Evolutionary conservation across 1,284 basidiomycete genomes (phyloP), one percentile per base, ranked within the genome.

Genomic region (Leccinum pallidistipes): DNA sequence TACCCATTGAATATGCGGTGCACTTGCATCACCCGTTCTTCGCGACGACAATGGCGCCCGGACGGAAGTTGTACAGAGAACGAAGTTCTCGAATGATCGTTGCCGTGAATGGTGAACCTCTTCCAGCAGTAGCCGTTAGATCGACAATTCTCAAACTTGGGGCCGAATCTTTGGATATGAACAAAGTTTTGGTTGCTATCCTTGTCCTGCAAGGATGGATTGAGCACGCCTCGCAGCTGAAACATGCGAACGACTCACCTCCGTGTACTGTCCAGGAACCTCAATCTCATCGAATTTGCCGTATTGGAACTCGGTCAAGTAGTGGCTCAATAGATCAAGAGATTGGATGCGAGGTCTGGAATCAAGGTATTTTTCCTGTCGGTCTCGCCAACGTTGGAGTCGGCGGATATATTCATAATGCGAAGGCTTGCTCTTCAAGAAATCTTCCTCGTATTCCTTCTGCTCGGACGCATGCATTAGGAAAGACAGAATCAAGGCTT

Each of bases 211-310:
- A 51, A 5, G 32, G 24, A 36, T 29, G 8, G 6, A 5, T 16
- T 62, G 62, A 64, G 55, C 3, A 55, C 11, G 57, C 47, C 57
- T 31, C 63, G 61, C 1, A 43, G 36, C 0, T 43, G 10, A 10
- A 5, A 4, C 43, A 57, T 36, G 40, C 49, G 0, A 29, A 29
- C 16, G 0, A 56, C 83, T 67, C 62, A 92, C 94, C 84, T 97
- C 93, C 0, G 96, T 91, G 71, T 99, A 99, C 77, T 99, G 97
- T 9, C 97, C 97, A 21, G 97, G 97, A 59, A 99, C 88, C 75
- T 99, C 97, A 56, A 99, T 94, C 68, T 99, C 97, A 69, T 99
- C 97, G 61, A 98, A 96, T 76, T 97, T 98, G 72, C 90, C 90
- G 76, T 98, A 96, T 70, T 99, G 97, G 82, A 99, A 99, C 76